Conservation (phyloP, 1,284 basidiomycete species). For the Ustilago cynodontis region DNA sequence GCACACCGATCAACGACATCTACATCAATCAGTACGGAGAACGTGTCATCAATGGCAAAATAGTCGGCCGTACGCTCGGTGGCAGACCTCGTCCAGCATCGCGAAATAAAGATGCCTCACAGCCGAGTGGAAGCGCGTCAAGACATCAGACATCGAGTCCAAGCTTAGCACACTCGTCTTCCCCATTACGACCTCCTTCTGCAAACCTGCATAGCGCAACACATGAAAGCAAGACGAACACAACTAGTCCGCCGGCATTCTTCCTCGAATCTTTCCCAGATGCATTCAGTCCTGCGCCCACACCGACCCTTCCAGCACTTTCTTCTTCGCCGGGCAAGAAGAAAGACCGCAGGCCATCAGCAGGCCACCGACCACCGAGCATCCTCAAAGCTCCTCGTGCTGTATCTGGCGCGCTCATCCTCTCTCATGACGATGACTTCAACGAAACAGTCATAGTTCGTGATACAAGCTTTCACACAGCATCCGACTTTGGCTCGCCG, state of each 20-base stretch:
- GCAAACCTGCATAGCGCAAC: not conserved
- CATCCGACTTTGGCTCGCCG: slow-evolving; percentile 29
- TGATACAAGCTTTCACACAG: slow-evolving; percentile 28
- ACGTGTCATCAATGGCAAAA: slow-evolving; percentile 46
- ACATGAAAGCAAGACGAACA: not conserved
- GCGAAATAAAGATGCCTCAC: not conserved
- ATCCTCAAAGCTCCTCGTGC: slow-evolving; percentile 34
- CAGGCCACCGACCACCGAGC: slow-evolving; percentile 14
- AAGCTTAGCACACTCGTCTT: not conserved
- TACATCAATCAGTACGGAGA: slow-evolving; percentile 58
- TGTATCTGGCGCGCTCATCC: slow-evolving; percentile 24
- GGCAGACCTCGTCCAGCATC: slow-evolving; percentile 38
- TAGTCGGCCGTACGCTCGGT: slow-evolving; percentile 41
- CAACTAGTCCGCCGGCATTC: slow-evolving; percentile 43
- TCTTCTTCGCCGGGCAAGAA: slow-evolving; percentile 4
- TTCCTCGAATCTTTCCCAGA: slow-evolving; percentile 56
- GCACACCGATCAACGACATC: slow-evolving; percentile 40
- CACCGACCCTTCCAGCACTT: not conserved
- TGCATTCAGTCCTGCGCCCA: slow-evolving; percentile 4
- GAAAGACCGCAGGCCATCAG: slow-evolving; percentile 17
- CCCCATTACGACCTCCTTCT: not conserved
- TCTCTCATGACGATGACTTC: slow-evolving; percentile 22
- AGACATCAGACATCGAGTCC: not conserved
- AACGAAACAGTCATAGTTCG: slow-evolving; percentile 11
- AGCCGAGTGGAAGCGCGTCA: not conserved